phyloP scores from a whole-genome alignment of 176 grass and related monocot genomes.

The Rhynchospora pubera region DNA sequence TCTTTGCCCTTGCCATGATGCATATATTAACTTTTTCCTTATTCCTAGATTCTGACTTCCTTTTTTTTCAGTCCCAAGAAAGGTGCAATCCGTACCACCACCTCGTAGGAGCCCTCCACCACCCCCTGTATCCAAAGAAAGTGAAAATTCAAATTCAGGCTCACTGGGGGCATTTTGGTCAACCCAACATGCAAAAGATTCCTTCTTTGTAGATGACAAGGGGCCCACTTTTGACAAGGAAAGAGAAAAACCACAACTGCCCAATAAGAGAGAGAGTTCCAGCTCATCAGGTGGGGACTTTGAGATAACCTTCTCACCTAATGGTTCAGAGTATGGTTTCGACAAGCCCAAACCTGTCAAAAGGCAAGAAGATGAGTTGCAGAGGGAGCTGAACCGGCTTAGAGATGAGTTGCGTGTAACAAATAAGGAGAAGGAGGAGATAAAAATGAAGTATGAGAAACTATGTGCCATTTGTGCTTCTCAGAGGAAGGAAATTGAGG shows the following conservation, averaged over 20 bases:
- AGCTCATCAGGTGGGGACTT: conserved; percentile 48
- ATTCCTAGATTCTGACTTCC: background rate
- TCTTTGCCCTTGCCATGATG: background rate
- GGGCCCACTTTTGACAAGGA: conserved; percentile 42
- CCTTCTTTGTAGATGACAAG: conserved; percentile 43
- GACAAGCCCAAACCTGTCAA: conserved; percentile 44
- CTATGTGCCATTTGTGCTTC: conserved; percentile 75
- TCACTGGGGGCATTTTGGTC: conserved; percentile 89
- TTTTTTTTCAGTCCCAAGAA: conserved; percentile 32
- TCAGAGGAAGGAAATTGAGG: conserved; percentile 79
- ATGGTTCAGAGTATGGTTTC: conserved; percentile 52
- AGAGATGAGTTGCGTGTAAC: conserved; percentile 78
- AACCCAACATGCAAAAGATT: conserved; percentile 68
- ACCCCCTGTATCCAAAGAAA: conserved; percentile 37
- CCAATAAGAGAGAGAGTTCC: conserved; percentile 27
- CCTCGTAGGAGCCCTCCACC: conserved; percentile 35
- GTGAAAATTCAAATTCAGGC: conserved; percentile 30
- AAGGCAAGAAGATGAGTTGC: conserved; percentile 49
- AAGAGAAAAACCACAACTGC: conserved; percentile 9
- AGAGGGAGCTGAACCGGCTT: conserved; percentile 55
- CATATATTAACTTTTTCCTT: background rate
- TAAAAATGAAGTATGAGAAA: conserved; percentile 70
- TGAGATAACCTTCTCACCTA: conserved; percentile 78
- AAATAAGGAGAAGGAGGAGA: conserved; percentile 75
- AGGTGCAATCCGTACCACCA: conserved; percentile 14